Conservation (phyloP, 345 rosid species). For the Syzygium grande region DNA sequence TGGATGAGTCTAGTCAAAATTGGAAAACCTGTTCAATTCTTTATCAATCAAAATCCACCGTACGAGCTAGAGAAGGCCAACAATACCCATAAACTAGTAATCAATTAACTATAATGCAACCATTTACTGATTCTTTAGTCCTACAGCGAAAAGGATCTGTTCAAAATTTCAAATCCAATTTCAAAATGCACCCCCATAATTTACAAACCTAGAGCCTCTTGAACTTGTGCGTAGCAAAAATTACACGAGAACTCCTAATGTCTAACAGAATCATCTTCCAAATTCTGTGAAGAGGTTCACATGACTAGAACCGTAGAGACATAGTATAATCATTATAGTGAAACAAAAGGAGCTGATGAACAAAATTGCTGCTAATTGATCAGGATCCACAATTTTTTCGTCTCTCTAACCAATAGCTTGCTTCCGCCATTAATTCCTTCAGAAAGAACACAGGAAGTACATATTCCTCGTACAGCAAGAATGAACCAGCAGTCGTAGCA, state of each 20-base stretch:
- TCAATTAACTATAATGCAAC: neutral
- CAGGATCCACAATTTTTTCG: neutral
- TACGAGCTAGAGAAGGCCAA: neutral
- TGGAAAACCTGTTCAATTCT: neutral
- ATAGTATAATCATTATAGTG: neutral
- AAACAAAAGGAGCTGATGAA: neutral
- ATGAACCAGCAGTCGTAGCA: neutral
- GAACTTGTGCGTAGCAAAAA: neutral
- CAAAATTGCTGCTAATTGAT: neutral
- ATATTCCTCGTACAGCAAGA: neutral
- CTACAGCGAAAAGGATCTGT: neutral
- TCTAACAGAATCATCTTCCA: neutral
- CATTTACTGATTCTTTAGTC: neutral
- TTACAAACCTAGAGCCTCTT: neutral
- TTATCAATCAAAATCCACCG: neutral
- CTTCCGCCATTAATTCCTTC: neutral
- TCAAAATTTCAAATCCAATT: neutral
- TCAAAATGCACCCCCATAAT: neutral
- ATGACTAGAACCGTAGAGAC: neutral
- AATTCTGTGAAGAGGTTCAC: neutral
- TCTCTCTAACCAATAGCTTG: neutral
- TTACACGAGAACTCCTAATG: neutral
- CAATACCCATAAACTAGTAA: neutral
- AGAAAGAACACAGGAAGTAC: neutral
- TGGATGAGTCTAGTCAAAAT: neutral